phyloP scores from a whole-genome alignment of 805 yeast genomes.

The Nakazawaea pomicola region DNA sequence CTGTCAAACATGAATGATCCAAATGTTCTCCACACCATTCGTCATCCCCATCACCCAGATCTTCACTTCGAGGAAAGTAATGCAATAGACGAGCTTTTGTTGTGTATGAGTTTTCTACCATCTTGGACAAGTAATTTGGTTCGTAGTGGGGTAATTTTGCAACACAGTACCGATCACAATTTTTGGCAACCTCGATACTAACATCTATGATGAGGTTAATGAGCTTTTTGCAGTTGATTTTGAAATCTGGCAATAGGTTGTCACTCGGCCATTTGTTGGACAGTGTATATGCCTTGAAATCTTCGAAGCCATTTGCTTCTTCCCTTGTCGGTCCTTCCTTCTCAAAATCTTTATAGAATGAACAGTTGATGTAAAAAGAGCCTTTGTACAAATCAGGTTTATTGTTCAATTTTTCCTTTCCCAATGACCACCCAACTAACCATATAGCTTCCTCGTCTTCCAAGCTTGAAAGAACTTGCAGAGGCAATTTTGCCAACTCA shows the following conservation, averaged over 20 bases:
- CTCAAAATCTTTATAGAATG: conserved; percentile 38
- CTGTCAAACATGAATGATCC: conserved; percentile 59
- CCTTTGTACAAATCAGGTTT: conserved; percentile 48
- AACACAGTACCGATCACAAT: conserved; percentile 43
- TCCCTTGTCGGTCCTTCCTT: conserved; percentile 42
- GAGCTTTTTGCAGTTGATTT: conserved; percentile 31
- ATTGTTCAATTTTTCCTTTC: conserved; percentile 42
- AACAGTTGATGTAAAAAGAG: conserved; percentile 54
- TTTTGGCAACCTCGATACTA: conserved; percentile 45
- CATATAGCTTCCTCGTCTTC: conserved; percentile 47
- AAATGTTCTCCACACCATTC: conserved; percentile 62
- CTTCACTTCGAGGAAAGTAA: conserved; percentile 35
- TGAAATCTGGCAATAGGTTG: conserved; percentile 28
- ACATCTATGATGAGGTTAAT: conserved; percentile 43
- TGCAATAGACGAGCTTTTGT: conserved; percentile 56
- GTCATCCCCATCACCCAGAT: conserved; percentile 18
- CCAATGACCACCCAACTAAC: conserved; percentile 60
- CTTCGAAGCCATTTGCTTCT: conserved; percentile 26
- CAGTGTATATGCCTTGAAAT: conserved; percentile 39
- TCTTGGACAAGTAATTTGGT: conserved; percentile 33
- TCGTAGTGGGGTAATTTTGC: conserved; percentile 25
- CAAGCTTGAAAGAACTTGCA: conserved; percentile 27
- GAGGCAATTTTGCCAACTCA: conserved; percentile 34
- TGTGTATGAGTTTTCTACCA: conserved; percentile 44
- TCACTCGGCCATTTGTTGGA: conserved; percentile 50